Evolutionary conservation across 163 green algal genomes (phyloP), one percentile per base, ranked within the genome.

Genomic region (Scenedesmus sp.): DNA sequence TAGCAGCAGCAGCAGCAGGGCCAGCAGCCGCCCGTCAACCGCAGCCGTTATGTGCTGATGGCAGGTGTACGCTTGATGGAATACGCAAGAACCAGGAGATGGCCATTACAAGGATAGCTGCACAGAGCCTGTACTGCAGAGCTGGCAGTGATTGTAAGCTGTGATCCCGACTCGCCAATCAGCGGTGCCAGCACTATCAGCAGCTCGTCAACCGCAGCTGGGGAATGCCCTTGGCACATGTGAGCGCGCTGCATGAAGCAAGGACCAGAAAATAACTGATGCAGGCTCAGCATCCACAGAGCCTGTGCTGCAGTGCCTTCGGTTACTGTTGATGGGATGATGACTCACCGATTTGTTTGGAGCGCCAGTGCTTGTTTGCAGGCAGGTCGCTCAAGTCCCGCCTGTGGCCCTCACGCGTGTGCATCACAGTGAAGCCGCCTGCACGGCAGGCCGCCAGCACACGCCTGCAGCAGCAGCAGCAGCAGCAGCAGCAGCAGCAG

Each of bases 371-470:
- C 88, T 97, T 97, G 93, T 97, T 97, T 43, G 90, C 89, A 9
- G 95, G 94, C 24, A 97, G 92, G 89, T 97, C 95, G 7, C 76
- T 49, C 33, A 97, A 93, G 83, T 95, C 92, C 0, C 91, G 93
- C 49, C 95, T 92, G 94, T 97, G 95, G 53, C 95, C 95, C 89
- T 97, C 95, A 0, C 95, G 89, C 1, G 95, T 97, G 94, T 97
- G 95, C 26, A 97, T 95, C 42, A 97, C 91, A 20, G 76, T 85
- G 46, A 93, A 90, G 20, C 95, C 95, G 0, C 30, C 61, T 33
- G 85, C 30, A 20, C 95, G 92, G 59, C 73, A 95, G 5, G 92
- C 92, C 0, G 83, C 83, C 78, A 97, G 91, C 72, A 96, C 88
- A 9, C 44, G 53, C 82, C 91, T 95, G 26, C 20, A 2, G 26